These are phyloP conservation scores for Leccinum arenicola DNA, from an alignment of 768 basidiomycete genomes.

Conservation along the genomic window DNA sequence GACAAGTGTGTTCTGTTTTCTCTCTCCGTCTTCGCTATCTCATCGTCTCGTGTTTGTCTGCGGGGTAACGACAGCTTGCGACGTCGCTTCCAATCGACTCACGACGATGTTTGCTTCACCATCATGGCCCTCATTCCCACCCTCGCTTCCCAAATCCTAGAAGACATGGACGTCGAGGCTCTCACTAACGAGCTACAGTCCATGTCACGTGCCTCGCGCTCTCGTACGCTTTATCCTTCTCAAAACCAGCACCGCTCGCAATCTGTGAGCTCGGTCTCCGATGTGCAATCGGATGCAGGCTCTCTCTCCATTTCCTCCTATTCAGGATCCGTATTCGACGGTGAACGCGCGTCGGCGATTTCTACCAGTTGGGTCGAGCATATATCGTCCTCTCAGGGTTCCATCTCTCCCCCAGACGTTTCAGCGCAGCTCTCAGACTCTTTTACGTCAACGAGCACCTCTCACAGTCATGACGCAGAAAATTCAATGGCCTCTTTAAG, in stretches of 20 bases:
- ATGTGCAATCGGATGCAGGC: conserved; percentile 43
- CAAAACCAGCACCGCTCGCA: conserved; percentile 23
- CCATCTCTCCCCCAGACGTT: conserved; percentile 5
- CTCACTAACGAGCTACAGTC: conserved; percentile 57
- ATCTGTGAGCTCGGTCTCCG: conserved; percentile 37
- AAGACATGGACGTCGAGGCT: conserved; percentile 73
- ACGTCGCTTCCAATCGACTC: conserved; percentile 71
- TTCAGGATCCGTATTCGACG: conserved; percentile 37
- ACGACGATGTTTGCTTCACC: conserved; percentile 75
- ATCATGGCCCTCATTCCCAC: conserved; percentile 68
- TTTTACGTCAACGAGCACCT: conserved; percentile 37
- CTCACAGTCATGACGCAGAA: conserved; percentile 24
- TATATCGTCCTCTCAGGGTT: conserved; percentile 25
- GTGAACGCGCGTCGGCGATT: conserved; percentile 35
- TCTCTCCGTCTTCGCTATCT: not conserved
- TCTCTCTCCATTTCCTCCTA: conserved; percentile 40
- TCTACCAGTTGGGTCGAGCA: conserved; percentile 47
- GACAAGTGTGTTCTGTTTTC: conserved; percentile 42
- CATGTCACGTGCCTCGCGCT: conserved; percentile 36
- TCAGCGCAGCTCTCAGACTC: conserved; percentile 39
- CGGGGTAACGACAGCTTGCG: conserved; percentile 47
- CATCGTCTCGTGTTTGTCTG: conserved; percentile 3
- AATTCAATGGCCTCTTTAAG: conserved; percentile 11
- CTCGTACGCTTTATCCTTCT: conserved; percentile 12
- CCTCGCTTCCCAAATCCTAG: conserved; percentile 60